Evolutionary conservation across 495 filamentous ascomycete genomes (phyloP).

Genomic region (Aspergillus saccharolyticus): DNA sequence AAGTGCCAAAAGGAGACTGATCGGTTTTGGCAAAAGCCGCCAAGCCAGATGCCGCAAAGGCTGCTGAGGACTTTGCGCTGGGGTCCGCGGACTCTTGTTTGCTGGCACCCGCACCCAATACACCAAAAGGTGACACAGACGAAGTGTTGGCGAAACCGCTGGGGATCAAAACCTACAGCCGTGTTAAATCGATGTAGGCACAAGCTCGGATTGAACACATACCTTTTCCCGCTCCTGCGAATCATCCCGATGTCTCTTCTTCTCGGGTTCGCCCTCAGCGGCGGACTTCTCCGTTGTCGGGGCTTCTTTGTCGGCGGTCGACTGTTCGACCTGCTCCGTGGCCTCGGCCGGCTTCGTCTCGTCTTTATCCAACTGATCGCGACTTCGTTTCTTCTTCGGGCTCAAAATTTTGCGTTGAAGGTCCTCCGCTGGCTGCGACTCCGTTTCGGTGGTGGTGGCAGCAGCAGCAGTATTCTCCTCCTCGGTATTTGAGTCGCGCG

Average conservation of each 20-base stretch:
- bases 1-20: conserved; percentile 52
- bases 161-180: conserved; percentile 33
- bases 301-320: conserved; percentile 16
- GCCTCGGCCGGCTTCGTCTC: conserved; percentile 17
- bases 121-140: conserved; percentile 46
- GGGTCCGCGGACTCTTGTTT: conserved; percentile 18
- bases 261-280: conserved; percentile 37
- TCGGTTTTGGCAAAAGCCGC: conserved; percentile 48
- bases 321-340: conserved; percentile 20
- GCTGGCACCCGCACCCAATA: conserved; percentile 29
- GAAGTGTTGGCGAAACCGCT: conserved; percentile 52
- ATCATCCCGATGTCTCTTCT: conserved; percentile 43
- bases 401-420: conserved; percentile 20
- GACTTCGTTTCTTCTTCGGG: conserved; percentile 49
- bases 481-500: conserved; percentile 33
- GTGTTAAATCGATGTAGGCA: background rate
- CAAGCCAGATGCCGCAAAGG: conserved; percentile 50
- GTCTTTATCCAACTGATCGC: conserved; percentile 48
- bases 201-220: conserved; percentile 7
- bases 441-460: too few relatives aligned
- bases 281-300: conserved; percentile 12
- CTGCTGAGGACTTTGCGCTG: conserved; percentile 39
- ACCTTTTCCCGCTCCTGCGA: conserved; percentile 33
- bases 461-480: conserved; percentile 7
- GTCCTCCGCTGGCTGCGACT: conserved; percentile 2